These are phyloP conservation scores for Dictyostelium purpureum DNA, from an alignment of 78 protist genomes.

Conservation along the genomic window DNA sequence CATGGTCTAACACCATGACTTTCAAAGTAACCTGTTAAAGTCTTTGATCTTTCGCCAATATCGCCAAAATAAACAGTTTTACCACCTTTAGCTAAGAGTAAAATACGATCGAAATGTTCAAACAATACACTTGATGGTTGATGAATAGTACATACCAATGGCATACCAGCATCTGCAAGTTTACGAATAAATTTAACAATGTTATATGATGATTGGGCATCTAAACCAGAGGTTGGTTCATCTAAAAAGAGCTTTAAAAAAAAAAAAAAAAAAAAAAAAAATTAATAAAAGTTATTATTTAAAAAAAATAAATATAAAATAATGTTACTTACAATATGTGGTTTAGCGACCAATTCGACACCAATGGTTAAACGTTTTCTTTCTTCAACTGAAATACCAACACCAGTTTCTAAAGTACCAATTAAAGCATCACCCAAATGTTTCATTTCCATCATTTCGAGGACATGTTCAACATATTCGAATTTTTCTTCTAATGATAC, in stretches of 20 bases:
- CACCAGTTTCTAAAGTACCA: conserved; percentile 71
- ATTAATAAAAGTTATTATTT: no score
- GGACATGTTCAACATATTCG: conserved; percentile 45
- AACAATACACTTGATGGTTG: conserved; percentile 81
- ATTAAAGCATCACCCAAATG: conserved; percentile 79
- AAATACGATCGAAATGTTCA: conserved; percentile 74
- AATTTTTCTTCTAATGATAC: conserved; percentile 40
- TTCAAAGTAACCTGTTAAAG: conserved; percentile 53
- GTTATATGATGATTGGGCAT: conserved; percentile 77
- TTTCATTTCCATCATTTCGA: conserved; percentile 80
- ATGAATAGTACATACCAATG: conserved; percentile 78
- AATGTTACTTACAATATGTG: conserved; percentile 78
- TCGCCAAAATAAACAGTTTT: conserved; percentile 82
- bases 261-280: no score
- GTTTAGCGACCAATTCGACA: conserved; percentile 77
- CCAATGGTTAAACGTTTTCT: conserved; percentile 81
- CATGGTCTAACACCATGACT: conserved; percentile 47
- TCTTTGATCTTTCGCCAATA: conserved; percentile 57
- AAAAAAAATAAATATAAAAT: no score
- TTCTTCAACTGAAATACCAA: conserved; percentile 71
- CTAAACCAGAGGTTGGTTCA: conserved; percentile 61
- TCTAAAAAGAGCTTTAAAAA: conserved; percentile 6
- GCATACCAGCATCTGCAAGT: conserved; percentile 79
- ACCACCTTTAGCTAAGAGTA: conserved; percentile 79
- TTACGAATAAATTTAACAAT: conserved; percentile 63